These are phyloP conservation scores for Nicotiana obtusifolia DNA, from an alignment of 257 asterid genomes.

Conservation along the genomic window DNA sequence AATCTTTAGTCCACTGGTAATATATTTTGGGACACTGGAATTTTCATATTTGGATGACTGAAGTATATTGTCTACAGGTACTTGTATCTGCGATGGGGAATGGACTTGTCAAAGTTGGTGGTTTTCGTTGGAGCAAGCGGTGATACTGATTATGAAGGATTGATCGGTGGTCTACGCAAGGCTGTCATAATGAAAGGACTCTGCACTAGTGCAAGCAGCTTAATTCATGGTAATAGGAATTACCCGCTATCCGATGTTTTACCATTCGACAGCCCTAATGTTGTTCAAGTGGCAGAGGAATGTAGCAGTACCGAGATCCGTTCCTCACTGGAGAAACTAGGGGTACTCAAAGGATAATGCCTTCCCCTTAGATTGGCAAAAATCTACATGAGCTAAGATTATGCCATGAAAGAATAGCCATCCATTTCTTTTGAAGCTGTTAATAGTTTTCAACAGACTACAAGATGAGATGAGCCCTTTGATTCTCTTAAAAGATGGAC, in stretches of 20 bases:
- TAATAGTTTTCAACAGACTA: background rate
- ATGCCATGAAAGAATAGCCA: conserved; percentile 2
- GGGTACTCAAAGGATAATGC: conserved; percentile 35
- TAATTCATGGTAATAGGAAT: conserved; percentile 57
- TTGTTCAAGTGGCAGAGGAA: conserved; percentile 41
- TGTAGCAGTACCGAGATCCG: conserved; percentile 49
- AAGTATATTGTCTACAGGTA: conserved; percentile 44
- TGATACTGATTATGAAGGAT: conserved; percentile 91
- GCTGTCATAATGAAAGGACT: conserved; percentile 75
- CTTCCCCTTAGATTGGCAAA: background rate
- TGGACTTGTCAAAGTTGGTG: conserved; percentile 81
- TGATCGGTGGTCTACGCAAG: conserved; percentile 89
- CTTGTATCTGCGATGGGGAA: conserved; percentile 90
- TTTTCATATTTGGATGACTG: background rate
- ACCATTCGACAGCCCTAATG: conserved; percentile 59
- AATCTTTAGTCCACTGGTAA: background rate
- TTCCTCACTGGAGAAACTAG: conserved; percentile 40
- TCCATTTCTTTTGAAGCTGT: conserved; percentile 10
- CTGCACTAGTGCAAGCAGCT: conserved; percentile 51
- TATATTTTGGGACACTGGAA: background rate
- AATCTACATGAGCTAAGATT: background rate
- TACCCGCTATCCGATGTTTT: conserved; percentile 80
- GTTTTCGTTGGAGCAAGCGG: conserved; percentile 97
- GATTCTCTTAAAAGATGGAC: background rate
- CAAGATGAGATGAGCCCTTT: background rate